These are phyloP conservation scores for Calonectria hawksworthii DNA, from an alignment of 2,329 filamentous ascomycete species.

Conservation along the genomic window DNA sequence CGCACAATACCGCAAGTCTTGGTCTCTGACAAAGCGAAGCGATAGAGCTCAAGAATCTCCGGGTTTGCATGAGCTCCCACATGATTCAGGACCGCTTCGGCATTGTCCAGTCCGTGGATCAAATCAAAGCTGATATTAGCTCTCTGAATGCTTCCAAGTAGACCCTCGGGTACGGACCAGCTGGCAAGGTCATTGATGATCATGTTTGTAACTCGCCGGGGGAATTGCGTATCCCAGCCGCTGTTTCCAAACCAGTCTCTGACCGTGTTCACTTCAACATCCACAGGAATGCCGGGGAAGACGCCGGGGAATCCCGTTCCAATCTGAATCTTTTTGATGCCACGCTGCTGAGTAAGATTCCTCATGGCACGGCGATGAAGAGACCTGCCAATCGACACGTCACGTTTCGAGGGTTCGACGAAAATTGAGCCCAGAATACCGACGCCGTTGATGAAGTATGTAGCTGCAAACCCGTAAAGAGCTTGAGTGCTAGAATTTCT, in stretches of 20 bases:
- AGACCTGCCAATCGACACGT: conserved; percentile 90
- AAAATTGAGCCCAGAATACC: conserved; percentile 89
- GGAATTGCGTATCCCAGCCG: conserved; percentile 84
- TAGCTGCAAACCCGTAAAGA: conserved; percentile 92
- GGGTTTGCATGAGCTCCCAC: conserved; percentile 81
- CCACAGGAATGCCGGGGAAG: conserved; percentile 83
- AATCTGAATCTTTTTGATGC: conserved; percentile 84
- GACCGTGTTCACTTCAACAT: conserved; percentile 60
- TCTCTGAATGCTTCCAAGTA: conserved; percentile 79
- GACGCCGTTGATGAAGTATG: conserved; percentile 80
- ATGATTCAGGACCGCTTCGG: conserved; percentile 80
- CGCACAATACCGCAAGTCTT: conserved; percentile 85
- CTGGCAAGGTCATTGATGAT: conserved; percentile 77
- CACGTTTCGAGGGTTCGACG: conserved; percentile 88
- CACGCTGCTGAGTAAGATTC: conserved; percentile 76
- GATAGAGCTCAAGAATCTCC: conserved; percentile 85
- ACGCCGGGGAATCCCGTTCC: conserved; percentile 87
- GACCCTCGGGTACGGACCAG: conserved; percentile 83
- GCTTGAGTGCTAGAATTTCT: conserved; percentile 93
- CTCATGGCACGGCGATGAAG: conserved; percentile 89
- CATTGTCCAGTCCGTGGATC: conserved; percentile 84
- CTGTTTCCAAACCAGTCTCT: conserved; percentile 90
- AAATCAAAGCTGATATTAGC: conserved; percentile 86
- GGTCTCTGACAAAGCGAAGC: conserved; percentile 78
- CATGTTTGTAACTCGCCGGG: conserved; percentile 74